Evolutionary conservation across 2,329 filamentous ascomycete species (phyloP).

Genomic region (Verticillium nonalfalfae): DNA sequence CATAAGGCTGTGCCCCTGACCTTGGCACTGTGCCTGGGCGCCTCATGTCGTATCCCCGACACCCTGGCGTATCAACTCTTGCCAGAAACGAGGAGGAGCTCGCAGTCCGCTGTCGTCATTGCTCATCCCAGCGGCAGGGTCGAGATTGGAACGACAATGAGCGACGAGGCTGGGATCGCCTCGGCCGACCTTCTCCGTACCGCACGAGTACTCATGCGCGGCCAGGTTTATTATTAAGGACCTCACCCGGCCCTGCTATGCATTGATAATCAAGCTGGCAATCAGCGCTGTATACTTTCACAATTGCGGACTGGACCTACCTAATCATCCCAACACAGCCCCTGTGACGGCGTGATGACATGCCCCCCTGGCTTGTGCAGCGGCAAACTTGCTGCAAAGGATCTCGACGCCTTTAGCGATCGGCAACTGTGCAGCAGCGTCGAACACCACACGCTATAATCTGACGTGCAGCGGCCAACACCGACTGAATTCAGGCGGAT

Average conservation of each 20-base stretch:
- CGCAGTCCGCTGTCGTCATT: constrained; percentile 28
- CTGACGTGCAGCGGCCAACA: background rate
- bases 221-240: constrained; percentile 35
- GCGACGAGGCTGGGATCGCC: constrained; percentile 28
- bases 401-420: background rate
- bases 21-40: constrained; percentile 30
- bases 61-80: constrained; percentile 21
- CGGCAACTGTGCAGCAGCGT: background rate
- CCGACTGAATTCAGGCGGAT: background rate
- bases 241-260: background rate
- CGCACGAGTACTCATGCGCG: constrained; percentile 42
- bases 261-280: background rate
- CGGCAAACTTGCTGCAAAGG: background rate
- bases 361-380: background rate
- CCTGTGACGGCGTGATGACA: background rate
- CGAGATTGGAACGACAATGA: constrained; percentile 35
- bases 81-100: background rate
- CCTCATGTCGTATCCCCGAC: constrained; percentile 29
- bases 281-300: too few species aligned
- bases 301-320: too few species aligned
- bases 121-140: constrained; percentile 40
- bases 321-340: too few species aligned
- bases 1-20: constrained; percentile 36
- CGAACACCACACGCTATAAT: background rate
- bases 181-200: constrained; percentile 40